phyloP scores from a whole-genome alignment of 345 rosid species.

The Arabidopsis arenosa region DNA sequence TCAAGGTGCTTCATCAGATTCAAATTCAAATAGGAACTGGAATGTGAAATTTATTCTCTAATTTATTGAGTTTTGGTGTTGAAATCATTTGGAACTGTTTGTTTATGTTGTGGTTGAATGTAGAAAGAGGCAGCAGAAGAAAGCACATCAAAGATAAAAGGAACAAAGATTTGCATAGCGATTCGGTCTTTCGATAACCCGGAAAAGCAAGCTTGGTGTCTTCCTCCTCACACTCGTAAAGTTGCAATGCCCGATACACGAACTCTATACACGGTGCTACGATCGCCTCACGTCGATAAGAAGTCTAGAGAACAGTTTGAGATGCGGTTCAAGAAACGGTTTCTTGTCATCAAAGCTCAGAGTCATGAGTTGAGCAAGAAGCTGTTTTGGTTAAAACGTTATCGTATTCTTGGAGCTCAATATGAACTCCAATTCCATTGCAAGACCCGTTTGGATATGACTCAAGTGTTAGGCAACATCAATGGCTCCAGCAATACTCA shows the following conservation, averaged over 20 bases:
- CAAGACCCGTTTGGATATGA: conserved; percentile 46
- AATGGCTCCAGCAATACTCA: conserved; percentile 27
- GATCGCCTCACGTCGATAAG: conserved; percentile 44
- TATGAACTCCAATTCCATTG: conserved; percentile 44
- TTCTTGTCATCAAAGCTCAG: conserved; percentile 46
- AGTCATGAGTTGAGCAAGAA: conserved; percentile 45
- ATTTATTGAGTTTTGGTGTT: neutral
- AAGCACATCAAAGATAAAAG: conserved; percentile 44
- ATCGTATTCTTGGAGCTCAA: conserved; percentile 42
- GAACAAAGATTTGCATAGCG: conserved; percentile 44
- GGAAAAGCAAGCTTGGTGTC: conserved; percentile 41
- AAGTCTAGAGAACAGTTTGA: conserved; percentile 45
- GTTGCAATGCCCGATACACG: conserved; percentile 46
- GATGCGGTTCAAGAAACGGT: conserved; percentile 43
- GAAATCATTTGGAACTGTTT: neutral
- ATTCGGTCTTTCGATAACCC: conserved; percentile 40
- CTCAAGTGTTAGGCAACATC: conserved; percentile 28
- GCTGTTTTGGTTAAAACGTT: conserved; percentile 45
- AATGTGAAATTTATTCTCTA: too few species aligned
- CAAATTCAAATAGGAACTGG: neutral
- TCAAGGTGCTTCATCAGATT: neutral
- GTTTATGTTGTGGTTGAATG: neutral
- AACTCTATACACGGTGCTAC: conserved; percentile 35
- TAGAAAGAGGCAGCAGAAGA: conserved; percentile 53
- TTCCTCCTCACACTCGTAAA: conserved; percentile 43